Evolutionary conservation across 208 protist genomes (phyloP), one percentile per base, ranked within the genome.

Genomic region (Entamoeba histolytica): DNA sequence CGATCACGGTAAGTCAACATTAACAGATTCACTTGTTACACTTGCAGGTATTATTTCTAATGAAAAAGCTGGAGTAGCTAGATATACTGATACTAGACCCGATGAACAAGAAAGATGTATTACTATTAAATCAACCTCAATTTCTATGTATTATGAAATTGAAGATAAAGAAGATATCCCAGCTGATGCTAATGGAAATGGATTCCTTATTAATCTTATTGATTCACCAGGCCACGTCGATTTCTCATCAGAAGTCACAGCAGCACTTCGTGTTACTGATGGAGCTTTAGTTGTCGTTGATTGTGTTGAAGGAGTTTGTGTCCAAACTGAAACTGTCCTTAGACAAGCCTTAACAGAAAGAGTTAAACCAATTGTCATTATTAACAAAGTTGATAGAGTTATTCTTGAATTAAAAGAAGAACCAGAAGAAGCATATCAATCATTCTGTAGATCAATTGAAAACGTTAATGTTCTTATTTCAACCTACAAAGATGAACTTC

Each of bases 261-360:
- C 98, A 91, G 98, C 98, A 52, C 97, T 99, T 51, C 97, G 99
- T 97, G 98, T 99, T 93, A 99, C 98, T 93, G 98, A 99, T 96
- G 99, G 99, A 96, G 98, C 98, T 91, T 96, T 99, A 15, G 98
- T 99, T 92, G 98, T 99, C 93, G 98, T 99, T 78, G 99, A 99
- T 95, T 98, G 97, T 95, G 97, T 99, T 93, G 97, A 99, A 95
- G 99, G 99, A 95, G 98, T 99, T 93, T 99, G 98, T 95, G 98
- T 99, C 49, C 98, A 99, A 96, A 99, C 98, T 92, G 98, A 99
- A 96, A 99, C 98, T 94, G 98, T 99, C 95, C 97, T 99, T 47
- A 95, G 98, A 92, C 98, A 98, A 96, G 97, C 98, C 35, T 96
- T 99, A 93, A 95, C 95, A 49, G 98, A 99, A 96, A 97, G 98